These are phyloP conservation scores for Tylopilus balloui DNA, from an alignment of 768 basidiomycete genomes.

Conservation along the genomic window DNA sequence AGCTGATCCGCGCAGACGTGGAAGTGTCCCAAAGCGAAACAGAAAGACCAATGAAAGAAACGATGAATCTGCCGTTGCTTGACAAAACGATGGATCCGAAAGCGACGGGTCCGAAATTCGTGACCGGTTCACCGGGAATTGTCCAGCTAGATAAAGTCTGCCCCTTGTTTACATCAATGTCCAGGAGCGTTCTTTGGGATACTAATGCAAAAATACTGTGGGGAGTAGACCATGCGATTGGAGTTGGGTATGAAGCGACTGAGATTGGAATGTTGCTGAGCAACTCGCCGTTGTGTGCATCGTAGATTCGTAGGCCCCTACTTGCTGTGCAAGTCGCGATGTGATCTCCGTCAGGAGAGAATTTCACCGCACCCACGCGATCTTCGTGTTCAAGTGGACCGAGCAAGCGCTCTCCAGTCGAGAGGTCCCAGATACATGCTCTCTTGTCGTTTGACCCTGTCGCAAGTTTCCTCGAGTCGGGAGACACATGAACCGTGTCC, in stretches of 20 bases:
- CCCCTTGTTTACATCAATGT: background rate
- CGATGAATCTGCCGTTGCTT: background rate
- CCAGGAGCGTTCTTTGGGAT: background rate
- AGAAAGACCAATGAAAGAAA: background rate
- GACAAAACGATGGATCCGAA: background rate
- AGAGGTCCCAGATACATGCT: constrained; percentile 6
- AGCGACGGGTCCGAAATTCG: background rate
- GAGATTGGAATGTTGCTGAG: constrained; percentile 1
- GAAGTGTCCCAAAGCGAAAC: constrained; percentile 8
- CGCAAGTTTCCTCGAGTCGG: constrained; percentile 8
- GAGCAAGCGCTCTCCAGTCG: constrained; percentile 1
- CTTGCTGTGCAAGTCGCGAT: background rate
- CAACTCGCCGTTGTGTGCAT: background rate
- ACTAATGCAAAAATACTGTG: background rate
- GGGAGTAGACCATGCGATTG: background rate
- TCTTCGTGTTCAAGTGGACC: constrained; percentile 7
- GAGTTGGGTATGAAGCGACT: background rate
- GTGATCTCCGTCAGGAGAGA: constrained; percentile 10
- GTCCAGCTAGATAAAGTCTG: constrained; percentile 3
- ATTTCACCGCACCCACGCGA: background rate
- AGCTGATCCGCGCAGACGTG: constrained; percentile 1
- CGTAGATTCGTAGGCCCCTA: constrained; percentile 3
- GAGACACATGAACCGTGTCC: background rate
- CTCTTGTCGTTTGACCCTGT: background rate
- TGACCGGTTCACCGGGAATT: background rate